Evolutionary conservation across 2,329 filamentous ascomycete species (phyloP), one percentile per base, ranked within the genome.

Genomic region (Tolypocladium nubicola): DNA sequence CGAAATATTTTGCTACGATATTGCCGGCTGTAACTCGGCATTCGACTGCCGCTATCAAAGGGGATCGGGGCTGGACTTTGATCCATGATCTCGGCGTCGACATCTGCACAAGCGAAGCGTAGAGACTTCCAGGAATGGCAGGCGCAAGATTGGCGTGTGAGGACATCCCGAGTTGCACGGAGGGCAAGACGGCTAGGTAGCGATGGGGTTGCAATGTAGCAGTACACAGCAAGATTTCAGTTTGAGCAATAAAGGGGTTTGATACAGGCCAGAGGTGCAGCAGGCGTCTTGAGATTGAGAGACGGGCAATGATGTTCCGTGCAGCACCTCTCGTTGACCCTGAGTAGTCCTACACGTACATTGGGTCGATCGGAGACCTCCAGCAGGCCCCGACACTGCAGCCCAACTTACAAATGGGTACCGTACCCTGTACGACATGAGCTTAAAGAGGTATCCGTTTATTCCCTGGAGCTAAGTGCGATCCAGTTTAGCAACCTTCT

Each of bases 51-150:
- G 19, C 30, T 5, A 30, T 37, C 19, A 37, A 35, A 33, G 19
- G 10, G 23, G 39, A 53, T 56, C 33, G 50, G 30, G 68, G 69
- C 68, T 67, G 68, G 70, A 60, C 65, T 69, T 67, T 66, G 69
- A 68, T 70, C 64, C 64, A 60, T 59, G 53, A 56, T 60, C 38
- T 56, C n/a, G 40, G 58, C 57, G 56, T 62, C 54, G 57, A 56
- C 54, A 57, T 59, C 45, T 56, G 52, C 60, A 57, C 52, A 47
- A 57, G 39, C 30, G 54, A 54, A 53, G 47, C 52, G 19, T 38
- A 50, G 57, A 45, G 41, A 57, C 45, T 14, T 52, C 37, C 41
- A 53, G 59, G 55, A 57, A 54, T 58, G 56, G 50, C 56, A 50
- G 53, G 55, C 52, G 55, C 52, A 58, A 55, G 38, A 39, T 58